Evolutionary conservation across 1,284 basidiomycete genomes (phyloP), one percentile per base, ranked within the genome.

Genomic region (Rhodotorula glutinis): DNA sequence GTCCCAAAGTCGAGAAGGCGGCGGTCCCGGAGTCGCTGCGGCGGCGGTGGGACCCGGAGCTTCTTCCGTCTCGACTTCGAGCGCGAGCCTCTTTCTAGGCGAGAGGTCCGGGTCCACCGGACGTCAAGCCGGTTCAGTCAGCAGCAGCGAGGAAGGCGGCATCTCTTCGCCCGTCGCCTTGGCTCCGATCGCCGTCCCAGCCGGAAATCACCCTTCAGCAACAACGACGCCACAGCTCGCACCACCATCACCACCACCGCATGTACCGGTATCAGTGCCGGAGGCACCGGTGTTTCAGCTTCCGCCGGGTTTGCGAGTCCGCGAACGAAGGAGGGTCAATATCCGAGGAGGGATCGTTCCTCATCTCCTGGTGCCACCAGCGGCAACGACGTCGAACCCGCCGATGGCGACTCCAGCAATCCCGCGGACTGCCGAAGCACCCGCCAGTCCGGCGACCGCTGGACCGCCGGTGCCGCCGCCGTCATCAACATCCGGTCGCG

Each of bases 261-360:
- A 62, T 17, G 54, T 49, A 16, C 49, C 27, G n/a, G n/a, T n/a
- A n/a, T n/a, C n/a, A n/a, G n/a, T n/a, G n/a, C n/a, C n/a, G n/a
- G n/a, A n/a, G n/a, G n/a, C n/a, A n/a, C n/a, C n/a, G 25, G 25
- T 51, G 11, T 61, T 66, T 25, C 51, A 60, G 30, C 57, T 64
- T 3, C 60, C 69, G 1, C 57, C 65, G 0, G 60, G 63, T 5
- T 33, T 69, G n/a, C 54, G 60, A 1, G 60, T 65, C 17, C 41
- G 66, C 43, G 66, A 71, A 44, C 59, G 71, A 7, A 46, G 69
- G 33, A 51, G 71, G 47, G 69, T 70, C 63, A 69, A 73, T 44
- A 63, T 73, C 38, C 47, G 57, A 8, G 14, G 33, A 16, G 30
- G 57, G n/a, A 23, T 47, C 38, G 2, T 30, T 21, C 38, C n/a